These are phyloP conservation scores for Lobosporangium transversale DNA, from an alignment of 192 early-diverging fungal species.

Conservation along the genomic window DNA sequence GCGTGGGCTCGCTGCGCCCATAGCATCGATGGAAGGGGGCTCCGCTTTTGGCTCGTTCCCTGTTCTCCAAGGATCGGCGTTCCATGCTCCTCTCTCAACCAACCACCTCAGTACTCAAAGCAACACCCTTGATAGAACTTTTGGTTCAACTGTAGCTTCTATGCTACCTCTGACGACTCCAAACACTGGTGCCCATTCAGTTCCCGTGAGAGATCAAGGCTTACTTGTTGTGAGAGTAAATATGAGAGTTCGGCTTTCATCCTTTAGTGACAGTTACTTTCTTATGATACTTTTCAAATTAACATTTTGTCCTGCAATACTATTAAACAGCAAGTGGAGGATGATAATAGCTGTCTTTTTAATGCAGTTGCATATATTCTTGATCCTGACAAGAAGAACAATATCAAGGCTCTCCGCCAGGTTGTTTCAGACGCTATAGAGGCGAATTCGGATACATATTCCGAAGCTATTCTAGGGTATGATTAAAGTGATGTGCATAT, in stretches of 20 bases:
- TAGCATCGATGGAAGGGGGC: background rate
- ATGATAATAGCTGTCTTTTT: constrained; percentile 82
- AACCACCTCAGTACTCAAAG: too few species aligned
- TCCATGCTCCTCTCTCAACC: too few species aligned
- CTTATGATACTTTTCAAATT: background rate
- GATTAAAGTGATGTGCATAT: background rate
- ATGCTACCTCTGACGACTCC: background rate
- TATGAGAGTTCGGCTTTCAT: too few species aligned
- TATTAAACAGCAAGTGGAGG: constrained; percentile 61
- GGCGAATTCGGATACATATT: constrained; percentile 64
- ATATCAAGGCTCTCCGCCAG: constrained; percentile 37
- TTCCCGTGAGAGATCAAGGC: constrained; percentile 41
- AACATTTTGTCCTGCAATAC: background rate
- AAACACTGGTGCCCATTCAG: constrained; percentile 1
- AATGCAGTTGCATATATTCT: constrained; percentile 61
- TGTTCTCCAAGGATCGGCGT: constrained; percentile 17
- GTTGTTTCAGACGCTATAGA: constrained; percentile 62
- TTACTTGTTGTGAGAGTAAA: constrained; percentile 45
- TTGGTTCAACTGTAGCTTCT: background rate
- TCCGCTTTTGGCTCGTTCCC: constrained; percentile 28
- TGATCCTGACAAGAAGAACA: constrained; percentile 47
- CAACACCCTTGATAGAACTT: constrained; percentile 15
- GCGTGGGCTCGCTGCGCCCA: background rate
- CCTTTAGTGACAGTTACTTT: background rate
- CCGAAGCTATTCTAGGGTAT: constrained; percentile 72